Conservation (phyloP, 225 moss, liverwort and hornwort genomes). For the Sphagnum tenellum region DNA sequence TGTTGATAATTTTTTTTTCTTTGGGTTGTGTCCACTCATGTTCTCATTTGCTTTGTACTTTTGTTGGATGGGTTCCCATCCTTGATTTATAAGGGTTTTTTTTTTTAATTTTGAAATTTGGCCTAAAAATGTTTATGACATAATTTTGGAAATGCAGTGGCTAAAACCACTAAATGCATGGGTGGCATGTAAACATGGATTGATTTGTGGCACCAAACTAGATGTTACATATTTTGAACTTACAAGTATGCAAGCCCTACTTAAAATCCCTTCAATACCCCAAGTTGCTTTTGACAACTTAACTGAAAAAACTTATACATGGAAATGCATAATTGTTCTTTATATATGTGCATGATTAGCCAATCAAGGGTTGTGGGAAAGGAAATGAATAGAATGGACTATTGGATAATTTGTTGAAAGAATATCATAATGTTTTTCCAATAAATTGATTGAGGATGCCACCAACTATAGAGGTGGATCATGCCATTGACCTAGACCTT, state of each 20-base stretch:
- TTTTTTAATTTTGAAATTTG: not conserved
- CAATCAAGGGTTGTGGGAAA: not conserved
- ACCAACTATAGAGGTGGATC: not conserved
- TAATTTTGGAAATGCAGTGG: conserved; percentile 1
- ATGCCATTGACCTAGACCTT: not conserved
- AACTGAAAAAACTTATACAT: not conserved
- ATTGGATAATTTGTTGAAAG: not conserved
- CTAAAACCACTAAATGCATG: not conserved
- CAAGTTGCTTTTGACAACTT: not conserved
- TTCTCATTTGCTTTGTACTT: no score
- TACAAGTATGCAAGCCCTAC: not conserved
- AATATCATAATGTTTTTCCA: not conserved
- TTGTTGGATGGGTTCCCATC: no score
- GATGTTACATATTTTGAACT: not conserved
- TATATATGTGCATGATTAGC: not conserved
- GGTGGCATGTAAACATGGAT: not conserved
- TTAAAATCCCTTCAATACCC: no score
- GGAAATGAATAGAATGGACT: not conserved
- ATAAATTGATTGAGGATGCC: not conserved
- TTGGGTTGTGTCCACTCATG: no score
- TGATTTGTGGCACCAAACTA: no score
- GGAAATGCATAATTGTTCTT: not conserved
- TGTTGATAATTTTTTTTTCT: no score
- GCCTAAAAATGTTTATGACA: not conserved
- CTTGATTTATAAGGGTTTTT: no score